A percentile compares a stretch with the other conserved stretches of the same genome.
Evolutionary conservation across 169 alveolate genomes (phyloP).

Genomic region (Plasmodium vivax): DNA sequence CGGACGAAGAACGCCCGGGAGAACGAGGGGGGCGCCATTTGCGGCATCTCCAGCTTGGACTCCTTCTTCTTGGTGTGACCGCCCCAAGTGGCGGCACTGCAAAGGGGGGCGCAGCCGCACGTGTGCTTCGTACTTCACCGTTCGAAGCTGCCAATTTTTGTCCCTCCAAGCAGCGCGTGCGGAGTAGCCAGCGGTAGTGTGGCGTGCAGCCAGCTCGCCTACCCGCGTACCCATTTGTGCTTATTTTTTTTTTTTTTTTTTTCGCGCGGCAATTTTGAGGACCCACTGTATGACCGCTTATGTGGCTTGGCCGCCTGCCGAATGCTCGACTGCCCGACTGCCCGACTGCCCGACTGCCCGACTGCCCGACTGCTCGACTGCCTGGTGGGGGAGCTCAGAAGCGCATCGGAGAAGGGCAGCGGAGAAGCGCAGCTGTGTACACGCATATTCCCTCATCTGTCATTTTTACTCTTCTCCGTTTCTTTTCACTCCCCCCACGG

Average conservation of each 20-base stretch:
- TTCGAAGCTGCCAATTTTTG: background rate
- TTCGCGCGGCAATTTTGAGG: background rate
- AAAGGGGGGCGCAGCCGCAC: background rate
- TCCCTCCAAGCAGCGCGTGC: background rate
- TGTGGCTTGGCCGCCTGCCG: background rate
- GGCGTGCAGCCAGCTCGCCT: background rate
- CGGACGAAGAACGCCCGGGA: conserved; percentile 80
- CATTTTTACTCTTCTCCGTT: background rate
- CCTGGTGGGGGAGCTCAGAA: background rate
- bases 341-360: too few species aligned
- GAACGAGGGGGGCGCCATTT: conserved; percentile 87
- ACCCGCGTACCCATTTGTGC: background rate
- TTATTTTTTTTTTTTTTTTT: background rate
- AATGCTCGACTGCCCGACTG: background rate
- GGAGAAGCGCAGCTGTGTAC: background rate
- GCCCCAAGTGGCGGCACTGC: background rate
- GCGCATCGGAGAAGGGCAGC: background rate
- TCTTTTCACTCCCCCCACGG: background rate
- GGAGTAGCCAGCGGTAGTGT: background rate
- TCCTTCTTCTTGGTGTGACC: conserved; percentile 79
- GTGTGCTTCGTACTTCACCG: background rate
- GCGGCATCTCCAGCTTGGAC: conserved; percentile 84
- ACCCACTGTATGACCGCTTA: background rate
- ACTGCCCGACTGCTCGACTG: background rate
- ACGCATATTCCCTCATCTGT: background rate